Percentiles rank a stretch among this genome's conserved stretches.
Conservation (phyloP, 2,329 filamentous ascomycete species). For the Arthrobotrys megalospora region DNA sequence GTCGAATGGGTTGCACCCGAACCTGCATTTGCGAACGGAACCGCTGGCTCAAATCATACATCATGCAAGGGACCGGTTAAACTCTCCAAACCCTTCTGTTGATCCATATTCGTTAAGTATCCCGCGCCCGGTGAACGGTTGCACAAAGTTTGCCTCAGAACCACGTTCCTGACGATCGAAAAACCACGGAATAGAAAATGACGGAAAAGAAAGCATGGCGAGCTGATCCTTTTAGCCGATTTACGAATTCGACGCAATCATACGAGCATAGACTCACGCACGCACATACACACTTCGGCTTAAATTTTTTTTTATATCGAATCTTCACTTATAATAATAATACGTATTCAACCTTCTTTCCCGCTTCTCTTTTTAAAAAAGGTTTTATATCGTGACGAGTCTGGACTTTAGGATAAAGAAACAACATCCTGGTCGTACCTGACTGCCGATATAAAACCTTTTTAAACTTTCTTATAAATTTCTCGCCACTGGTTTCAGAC, state of each 20-base stretch:
- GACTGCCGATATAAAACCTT: conserved; percentile 15
- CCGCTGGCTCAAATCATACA: conserved; percentile 16
- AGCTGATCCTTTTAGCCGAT: conserved; percentile 5
- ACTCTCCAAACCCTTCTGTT: conserved; percentile 14
- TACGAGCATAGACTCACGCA: not conserved
- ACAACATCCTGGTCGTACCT: not conserved
- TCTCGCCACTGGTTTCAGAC: conserved; percentile 7
- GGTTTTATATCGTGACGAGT: conserved; percentile 13
- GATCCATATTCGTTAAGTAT: conserved; percentile 25
- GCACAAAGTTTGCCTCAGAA: conserved; percentile 18
- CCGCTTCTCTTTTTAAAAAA: not conserved
- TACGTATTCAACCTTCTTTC: not conserved
- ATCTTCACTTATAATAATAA: not conserved
- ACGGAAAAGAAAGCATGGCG: not conserved
- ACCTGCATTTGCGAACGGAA: conserved; percentile 18
- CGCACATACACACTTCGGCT: not conserved
- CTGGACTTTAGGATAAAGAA: conserved; percentile 20
- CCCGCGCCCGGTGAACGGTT: conserved; percentile 13
- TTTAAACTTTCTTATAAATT: not conserved
- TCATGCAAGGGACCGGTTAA: conserved; percentile 33
- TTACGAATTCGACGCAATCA: not conserved
- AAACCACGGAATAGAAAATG: conserved; percentile 3
- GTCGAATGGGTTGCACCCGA: conserved; percentile 12
- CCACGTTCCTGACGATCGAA: conserved; percentile 22
- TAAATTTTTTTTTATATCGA: not conserved